These are phyloP conservation scores for Corymbia maculata DNA, from an alignment of 345 rosid genomes.

Conservation along the genomic window DNA sequence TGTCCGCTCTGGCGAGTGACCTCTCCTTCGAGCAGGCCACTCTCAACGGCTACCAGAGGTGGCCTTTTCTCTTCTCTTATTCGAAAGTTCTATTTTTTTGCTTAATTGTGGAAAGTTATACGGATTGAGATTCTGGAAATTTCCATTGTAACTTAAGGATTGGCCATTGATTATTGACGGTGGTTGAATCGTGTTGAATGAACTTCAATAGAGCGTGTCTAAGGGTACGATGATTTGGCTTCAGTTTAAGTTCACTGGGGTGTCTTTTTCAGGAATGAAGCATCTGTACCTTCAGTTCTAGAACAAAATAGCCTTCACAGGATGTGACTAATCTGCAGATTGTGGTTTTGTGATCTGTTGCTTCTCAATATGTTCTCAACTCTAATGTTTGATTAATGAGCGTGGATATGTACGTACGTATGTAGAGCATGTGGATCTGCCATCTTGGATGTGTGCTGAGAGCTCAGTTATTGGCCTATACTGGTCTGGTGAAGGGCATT, in stretches of 20 bases:
- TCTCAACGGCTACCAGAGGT: conserved; percentile 49
- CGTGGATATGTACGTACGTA: neutral
- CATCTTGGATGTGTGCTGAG: neutral
- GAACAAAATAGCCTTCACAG: neutral
- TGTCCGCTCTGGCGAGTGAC: conserved; percentile 33
- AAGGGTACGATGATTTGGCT: neutral
- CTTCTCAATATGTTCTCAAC: neutral
- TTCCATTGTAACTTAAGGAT: neutral
- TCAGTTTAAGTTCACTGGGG: neutral
- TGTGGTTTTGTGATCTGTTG: neutral
- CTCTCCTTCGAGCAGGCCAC: conserved; percentile 58
- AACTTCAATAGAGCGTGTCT: neutral
- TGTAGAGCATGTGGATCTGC: neutral
- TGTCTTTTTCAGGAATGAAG: neutral
- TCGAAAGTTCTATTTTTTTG: neutral
- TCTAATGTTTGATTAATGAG: neutral
- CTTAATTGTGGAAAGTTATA: neutral
- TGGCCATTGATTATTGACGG: neutral
- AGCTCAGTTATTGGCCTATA: neutral
- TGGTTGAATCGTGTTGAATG: neutral
- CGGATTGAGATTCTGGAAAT: neutral
- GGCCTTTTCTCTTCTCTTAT: neutral
- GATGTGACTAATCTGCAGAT: neutral
- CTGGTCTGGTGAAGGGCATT: neutral
- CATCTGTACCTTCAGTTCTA: neutral